Evolutionary conservation across 495 filamentous ascomycete species (phyloP), one percentile per base, ranked within the genome.

Genomic region (Penicillium lagena): DNA sequence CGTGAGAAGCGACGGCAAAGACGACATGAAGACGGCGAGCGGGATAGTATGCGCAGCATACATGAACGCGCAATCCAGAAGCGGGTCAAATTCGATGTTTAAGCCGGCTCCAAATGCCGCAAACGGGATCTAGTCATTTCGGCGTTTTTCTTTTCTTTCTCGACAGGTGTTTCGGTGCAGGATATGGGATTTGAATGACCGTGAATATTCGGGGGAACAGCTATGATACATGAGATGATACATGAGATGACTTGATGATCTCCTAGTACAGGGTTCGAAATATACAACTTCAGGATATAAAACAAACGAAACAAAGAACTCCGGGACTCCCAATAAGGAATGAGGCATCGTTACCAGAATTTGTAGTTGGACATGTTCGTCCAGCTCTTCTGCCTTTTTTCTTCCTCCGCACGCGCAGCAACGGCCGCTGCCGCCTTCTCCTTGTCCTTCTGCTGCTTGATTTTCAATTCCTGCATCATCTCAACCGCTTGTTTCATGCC

Each of bases 401-500:
- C 67, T 45, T 79, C 67, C 49, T 73, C 71, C 48, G 64, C 58
- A 47, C 55, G 49, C 62, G 58, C 62, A 37, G 60, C 56, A 27
- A 60, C 50, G 28, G 58, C 61, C 38, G 64, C 69, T 48, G 76
- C 80, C 43, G 67, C 74, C 60, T 82, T 67, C 49, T 79, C 77
- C 62, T 87, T 83, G 29, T 72, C 69, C 56, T 82, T 75, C 63
- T 85, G 73, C 51, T 79, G 78, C 59, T 87, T 83, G 8, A 69
- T 63, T 58, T 86, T 80, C 59, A 86, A 77, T 44, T 78, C 69
- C 50, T 89, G 81, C 59, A 95, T 85, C 43, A 96, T 73, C 56
- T 90, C 85, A 22, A 90, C 78, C 8, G 83, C 84, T 46, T 87
- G 67, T 52, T 86, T 81, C 78, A 97, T 85, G 39, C 87, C 83